These are phyloP conservation scores for Paradendryphiella salina DNA, from an alignment of 2,329 filamentous ascomycete genomes.

Conservation along the genomic window DNA sequence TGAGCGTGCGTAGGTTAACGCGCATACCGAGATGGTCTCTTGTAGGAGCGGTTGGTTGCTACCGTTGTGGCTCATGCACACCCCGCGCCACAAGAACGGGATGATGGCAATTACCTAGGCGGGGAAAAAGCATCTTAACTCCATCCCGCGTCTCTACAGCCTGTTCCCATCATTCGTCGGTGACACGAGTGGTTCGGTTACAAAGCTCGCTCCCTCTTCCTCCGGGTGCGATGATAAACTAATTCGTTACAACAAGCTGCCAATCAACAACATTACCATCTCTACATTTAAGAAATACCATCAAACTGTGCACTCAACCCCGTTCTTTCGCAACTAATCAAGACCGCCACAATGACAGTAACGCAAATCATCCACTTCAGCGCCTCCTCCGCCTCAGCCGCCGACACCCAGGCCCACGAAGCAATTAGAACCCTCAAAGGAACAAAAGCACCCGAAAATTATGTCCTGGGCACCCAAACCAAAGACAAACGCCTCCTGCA, in stretches of 20 bases:
- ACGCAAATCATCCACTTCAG: slow-evolving; percentile 8
- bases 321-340: not conserved
- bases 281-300: not conserved
- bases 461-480: slow-evolving; percentile 1
- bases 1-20: no score
- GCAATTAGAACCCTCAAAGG: slow-evolving; percentile 6
- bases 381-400: not conserved
- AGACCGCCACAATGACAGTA: not conserved
- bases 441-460: slow-evolving; percentile 6
- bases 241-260: no score
- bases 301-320: not conserved
- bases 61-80: not conserved
- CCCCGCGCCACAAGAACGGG: not conserved
- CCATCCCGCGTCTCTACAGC: no score
- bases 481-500: slow-evolving; percentile 1
- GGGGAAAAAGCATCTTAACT: no score
- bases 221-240: no score
- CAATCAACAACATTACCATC: not conserved
- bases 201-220: no score
- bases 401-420: not conserved
- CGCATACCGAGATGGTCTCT: no score
- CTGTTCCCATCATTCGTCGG: no score
- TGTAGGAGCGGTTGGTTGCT: no score
- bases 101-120: not conserved
- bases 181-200: no score